Evolutionary conservation across 2,329 filamentous ascomycete genomes (phyloP), one percentile per base, ranked within the genome.

Genomic region (Aspergillus sp.): DNA sequence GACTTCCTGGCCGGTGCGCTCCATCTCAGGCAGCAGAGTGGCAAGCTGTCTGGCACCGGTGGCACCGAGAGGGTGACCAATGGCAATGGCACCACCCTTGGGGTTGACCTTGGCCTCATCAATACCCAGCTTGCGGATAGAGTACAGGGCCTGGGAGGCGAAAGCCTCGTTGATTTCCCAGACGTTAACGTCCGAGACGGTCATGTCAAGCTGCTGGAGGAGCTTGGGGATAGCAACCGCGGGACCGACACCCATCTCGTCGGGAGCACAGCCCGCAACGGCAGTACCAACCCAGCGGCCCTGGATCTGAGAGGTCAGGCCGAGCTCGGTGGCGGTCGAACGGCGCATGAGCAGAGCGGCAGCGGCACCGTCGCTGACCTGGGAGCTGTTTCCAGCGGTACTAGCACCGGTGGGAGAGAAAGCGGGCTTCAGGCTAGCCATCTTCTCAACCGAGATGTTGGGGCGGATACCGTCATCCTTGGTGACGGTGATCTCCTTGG

Each of bases 161-260:
- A 88, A 88, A 13, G 86, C 86, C 84, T 97, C 93, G 76, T 97
- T 97, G 76, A 97, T 90, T 81, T 97, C 93, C 92, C 92, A 97
- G 8, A 95, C 81, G 38, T 88, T 84, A 0, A 98, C 86, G 60
- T 97, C 91, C 2, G 82, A 80, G 11, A 81, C 88, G 47, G 78
- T 72, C 13, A 97, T 74, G 0, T 88, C 91, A 1, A 89, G 84
- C 62, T 86, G 85, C 17, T 80, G 75, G n/a, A 97, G 82, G 19
- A 96, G 82, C 73, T 89, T 90, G 6, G 93, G 93, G 55, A 97
- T 94, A 0, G 91, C 93, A 27, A 96, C 72, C 0, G 92, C 91
- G 0, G 94, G 93, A 0, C 94, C 93, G 60, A 97, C 83, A 41
- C 94, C 93, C 94, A 98, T 97, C 83, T 96, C 92, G 71, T 96